Evolutionary conservation across 2,329 filamentous ascomycete species (phyloP).

Genomic region (Clarireedia sp.): DNA sequence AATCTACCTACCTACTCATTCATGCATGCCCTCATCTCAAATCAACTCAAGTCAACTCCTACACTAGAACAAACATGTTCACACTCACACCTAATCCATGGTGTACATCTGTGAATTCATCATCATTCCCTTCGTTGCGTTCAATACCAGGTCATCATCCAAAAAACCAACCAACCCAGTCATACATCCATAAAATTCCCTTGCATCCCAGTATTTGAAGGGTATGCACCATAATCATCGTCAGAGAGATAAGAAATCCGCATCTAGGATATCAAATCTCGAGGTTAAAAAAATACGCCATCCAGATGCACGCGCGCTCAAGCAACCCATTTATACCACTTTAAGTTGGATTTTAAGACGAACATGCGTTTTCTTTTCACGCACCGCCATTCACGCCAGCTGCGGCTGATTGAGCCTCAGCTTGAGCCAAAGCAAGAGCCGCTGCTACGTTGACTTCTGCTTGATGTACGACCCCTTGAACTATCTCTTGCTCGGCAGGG

Average conservation of each 20-base stretch:
- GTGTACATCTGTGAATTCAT: too few species aligned
- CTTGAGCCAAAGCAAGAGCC: conserved; percentile 16
- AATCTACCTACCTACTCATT: background rate
- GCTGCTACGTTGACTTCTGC: conserved; percentile 23
- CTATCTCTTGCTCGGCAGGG: conserved; percentile 70
- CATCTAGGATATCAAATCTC: conserved; percentile 5
- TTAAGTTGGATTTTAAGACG: conserved; percentile 5
- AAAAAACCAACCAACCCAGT: background rate
- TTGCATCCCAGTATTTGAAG: conserved; percentile 3
- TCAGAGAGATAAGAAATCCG: conserved; percentile 3
- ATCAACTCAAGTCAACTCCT: too few species aligned
- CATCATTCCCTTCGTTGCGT: background rate
- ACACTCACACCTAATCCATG: too few species aligned
- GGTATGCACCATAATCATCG: conserved; percentile 8
- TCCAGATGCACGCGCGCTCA: conserved; percentile 20
- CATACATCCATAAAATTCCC: background rate
- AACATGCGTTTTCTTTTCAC: conserved; percentile 14
- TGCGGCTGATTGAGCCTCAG: conserved; percentile 11
- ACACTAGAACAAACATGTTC: too few species aligned
- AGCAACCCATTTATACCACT: conserved; percentile 17
- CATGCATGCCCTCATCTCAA: background rate
- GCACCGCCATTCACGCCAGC: conserved; percentile 21
- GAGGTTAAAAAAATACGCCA: conserved; percentile 6
- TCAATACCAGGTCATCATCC: background rate
- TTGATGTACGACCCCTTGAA: conserved; percentile 62